Base-by-base conservation (phyloP, 441 rosid genomes). In the Jatropha podagrica region DNA sequence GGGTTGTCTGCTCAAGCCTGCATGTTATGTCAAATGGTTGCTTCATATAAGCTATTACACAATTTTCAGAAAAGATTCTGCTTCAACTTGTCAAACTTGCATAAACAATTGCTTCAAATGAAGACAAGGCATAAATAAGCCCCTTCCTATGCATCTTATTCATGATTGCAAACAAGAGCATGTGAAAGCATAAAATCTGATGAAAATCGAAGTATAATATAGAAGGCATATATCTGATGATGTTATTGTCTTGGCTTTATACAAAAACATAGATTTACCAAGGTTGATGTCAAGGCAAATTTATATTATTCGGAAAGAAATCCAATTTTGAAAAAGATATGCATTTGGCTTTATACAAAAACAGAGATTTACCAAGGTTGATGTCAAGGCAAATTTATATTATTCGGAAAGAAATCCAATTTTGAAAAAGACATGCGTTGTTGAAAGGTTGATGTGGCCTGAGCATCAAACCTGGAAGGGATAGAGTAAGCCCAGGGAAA, bases 1-100 rank as follows among this genome's bases (percentile, higher is more conserved):
- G 79, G 75, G 88, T 85, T 71, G 88, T 81, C 84, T 83, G 90
- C 74, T 83, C 92, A 83, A 96, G 93, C 88, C 99, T 96, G 81
- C 52, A 68, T 18, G 32, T 9, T 32, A 59, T 13, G 62, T 14
- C 65, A 78, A 59, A 58, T 32, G 49, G 3, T 71, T 65, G 3
- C 17, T 70, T 69, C 63, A 61, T 41, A 54, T 60, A 59, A 67
- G 32, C n/a, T 62, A 61, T 14, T 11, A 46, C 15, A 55, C 37
- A 46, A 42, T 48, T 52, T 41, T 23, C 51, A 7, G 17, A 49
- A 4, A 56, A 41, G 14, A 63, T 51, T 68, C 32, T 17, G 40
- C 48, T 75, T 59, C 13, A 26, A 51, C 40, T 18, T 4, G 2
- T 40, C 38, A 41, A 8, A 71, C 17, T 41, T 49, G 74, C 64